Evolutionary conservation across 257 asterid species (phyloP).

Genomic region (Ilex asprella): DNA sequence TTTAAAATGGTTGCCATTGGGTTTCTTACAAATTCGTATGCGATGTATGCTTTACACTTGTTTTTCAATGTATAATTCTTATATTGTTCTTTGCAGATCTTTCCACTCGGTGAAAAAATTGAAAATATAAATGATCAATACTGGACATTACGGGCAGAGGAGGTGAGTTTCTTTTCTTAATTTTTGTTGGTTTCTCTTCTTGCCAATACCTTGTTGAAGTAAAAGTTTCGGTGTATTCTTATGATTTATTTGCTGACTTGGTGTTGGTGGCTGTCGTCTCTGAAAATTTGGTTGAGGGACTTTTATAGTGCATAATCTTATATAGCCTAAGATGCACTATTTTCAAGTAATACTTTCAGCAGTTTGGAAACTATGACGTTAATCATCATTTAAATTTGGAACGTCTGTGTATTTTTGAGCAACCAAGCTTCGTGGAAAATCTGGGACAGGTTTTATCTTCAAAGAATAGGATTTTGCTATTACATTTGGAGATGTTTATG

Average conservation of each 20-base stretch:
- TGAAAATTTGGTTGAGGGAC: not conserved
- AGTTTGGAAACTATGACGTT: no score
- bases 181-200: constrained; percentile 2
- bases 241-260: not conserved
- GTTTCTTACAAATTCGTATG: not conserved
- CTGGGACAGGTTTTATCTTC: not conserved
- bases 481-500: not conserved
- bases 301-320: not conserved
- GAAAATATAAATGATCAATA: constrained; percentile 91
- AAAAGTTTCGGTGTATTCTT: not conserved
- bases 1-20: not conserved
- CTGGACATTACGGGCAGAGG: constrained; percentile 97
- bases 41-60: no score
- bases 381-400: no score
- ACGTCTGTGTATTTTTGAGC: no score
- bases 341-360: no score
- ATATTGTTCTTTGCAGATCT: constrained; percentile 47
- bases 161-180: constrained; percentile 40
- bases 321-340: not conserved
- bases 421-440: no score
- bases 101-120: constrained; percentile 72
- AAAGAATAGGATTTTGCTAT: not conserved
- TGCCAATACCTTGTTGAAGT: not conserved
- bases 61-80: no score
- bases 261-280: not conserved